Evolutionary conservation across 345 rosid species (phyloP).

Genomic region (Streptanthus diversifolius): DNA sequence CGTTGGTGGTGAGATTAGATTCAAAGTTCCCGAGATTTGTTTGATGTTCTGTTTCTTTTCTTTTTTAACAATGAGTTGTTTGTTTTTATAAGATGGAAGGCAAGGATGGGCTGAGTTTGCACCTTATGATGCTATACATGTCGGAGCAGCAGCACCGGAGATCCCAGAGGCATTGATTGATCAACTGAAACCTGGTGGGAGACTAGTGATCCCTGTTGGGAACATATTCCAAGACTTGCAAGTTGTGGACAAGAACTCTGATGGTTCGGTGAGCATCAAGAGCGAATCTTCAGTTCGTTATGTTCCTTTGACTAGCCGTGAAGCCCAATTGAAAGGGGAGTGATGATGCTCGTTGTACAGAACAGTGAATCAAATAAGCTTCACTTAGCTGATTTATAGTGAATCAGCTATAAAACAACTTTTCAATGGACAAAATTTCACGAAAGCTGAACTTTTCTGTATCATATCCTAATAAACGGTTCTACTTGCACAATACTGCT

Average conservation of each 20-base stretch:
- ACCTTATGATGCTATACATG: slow-evolving; percentile 92
- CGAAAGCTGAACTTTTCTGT: too few species aligned
- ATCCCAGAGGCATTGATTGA: slow-evolving; percentile 78
- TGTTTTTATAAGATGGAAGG: slow-evolving; percentile 64
- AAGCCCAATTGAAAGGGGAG: slow-evolving; percentile 56
- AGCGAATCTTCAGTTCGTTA: slow-evolving; percentile 80
- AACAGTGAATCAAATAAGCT: not conserved
- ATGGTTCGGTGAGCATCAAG: slow-evolving; percentile 62
- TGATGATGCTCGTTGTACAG: slow-evolving; percentile 21
- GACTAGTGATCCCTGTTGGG: slow-evolving; percentile 96
- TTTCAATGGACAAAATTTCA: too few species aligned
- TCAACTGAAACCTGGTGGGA: slow-evolving; percentile 91
- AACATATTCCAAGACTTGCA: slow-evolving; percentile 75
- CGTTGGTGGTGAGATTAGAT: slow-evolving; percentile 59
- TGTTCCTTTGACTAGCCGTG: slow-evolving; percentile 89
- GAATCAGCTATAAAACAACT: too few species aligned
- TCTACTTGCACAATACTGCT: too few species aligned
- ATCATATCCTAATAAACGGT: too few species aligned
- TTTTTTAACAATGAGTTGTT: not conserved
- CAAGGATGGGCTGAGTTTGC: slow-evolving; percentile 91
- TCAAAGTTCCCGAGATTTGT: not conserved
- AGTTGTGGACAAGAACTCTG: slow-evolving; percentile 71
- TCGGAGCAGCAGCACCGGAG: slow-evolving; percentile 97
- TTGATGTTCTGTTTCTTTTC: not conserved
- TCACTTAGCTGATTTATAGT: too few species aligned